These are phyloP conservation scores for Penicillium bialowiezense DNA, from an alignment of 495 filamentous ascomycete genomes.

Conservation along the genomic window DNA sequence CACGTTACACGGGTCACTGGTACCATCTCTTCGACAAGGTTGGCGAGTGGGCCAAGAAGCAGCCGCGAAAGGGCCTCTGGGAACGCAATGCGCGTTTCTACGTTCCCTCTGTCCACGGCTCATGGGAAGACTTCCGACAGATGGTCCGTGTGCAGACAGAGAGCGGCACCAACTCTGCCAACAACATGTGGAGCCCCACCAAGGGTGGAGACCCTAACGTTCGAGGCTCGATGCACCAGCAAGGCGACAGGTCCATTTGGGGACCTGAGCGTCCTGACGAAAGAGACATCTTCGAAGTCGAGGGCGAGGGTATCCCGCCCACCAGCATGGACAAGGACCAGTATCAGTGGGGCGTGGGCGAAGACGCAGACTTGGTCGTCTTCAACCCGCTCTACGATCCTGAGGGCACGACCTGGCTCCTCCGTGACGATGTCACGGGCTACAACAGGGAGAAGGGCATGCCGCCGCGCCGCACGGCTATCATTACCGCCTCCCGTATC, in stretches of 20 bases:
- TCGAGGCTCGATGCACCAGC: constrained; percentile 41
- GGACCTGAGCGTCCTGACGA: constrained; percentile 71
- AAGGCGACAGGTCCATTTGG: constrained; percentile 76
- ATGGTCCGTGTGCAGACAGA: constrained; percentile 90
- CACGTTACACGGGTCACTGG: constrained; percentile 93
- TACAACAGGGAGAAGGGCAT: constrained; percentile 68
- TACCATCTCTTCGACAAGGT: constrained; percentile 83
- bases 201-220: constrained; percentile 35
- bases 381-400: constrained; percentile 95
- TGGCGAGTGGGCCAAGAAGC: constrained; percentile 69
- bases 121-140: constrained; percentile 89
- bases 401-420: constrained; percentile 80
- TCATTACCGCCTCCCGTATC: constrained; percentile 81
- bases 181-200: constrained; percentile 64
- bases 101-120: constrained; percentile 80
- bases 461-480: constrained; percentile 80
- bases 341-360: constrained; percentile 84
- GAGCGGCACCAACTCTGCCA: constrained; percentile 68
- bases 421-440: constrained; percentile 84
- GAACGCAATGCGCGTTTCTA: constrained; percentile 92
- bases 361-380: constrained; percentile 90
- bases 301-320: constrained; percentile 68
- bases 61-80: constrained; percentile 90
- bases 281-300: constrained; percentile 65
- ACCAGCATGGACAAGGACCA: constrained; percentile 72